Percentiles rank a stretch among this genome's conserved stretches.
Evolutionary conservation across 768 basidiomycete genomes (phyloP).

Genomic region (Astraeus odoratus): DNA sequence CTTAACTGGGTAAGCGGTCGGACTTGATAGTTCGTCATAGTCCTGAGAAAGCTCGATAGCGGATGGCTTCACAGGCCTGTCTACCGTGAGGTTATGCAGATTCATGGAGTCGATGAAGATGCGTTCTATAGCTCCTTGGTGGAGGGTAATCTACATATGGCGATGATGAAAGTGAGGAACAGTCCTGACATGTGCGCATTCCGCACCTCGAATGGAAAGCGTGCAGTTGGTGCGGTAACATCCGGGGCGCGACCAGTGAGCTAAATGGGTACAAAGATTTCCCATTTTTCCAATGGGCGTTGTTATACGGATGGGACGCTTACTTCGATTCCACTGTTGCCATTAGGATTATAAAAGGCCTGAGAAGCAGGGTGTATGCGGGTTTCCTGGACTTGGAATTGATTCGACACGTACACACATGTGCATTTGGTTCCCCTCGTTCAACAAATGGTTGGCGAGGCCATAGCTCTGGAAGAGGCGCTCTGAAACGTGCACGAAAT

Average conservation of each 20-base stretch:
- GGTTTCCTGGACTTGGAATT: neutral
- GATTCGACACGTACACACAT: constrained; percentile 43
- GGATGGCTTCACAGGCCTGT: constrained; percentile 28
- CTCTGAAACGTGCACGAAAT: neutral
- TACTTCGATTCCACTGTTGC: constrained; percentile 57
- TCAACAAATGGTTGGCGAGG: constrained; percentile 55
- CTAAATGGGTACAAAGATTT: constrained; percentile 27
- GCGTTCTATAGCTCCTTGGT: constrained; percentile 37
- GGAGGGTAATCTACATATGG: constrained; percentile 25
- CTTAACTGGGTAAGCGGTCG: constrained; percentile 27
- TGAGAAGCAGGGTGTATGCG: constrained; percentile 16
- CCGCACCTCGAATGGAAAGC: constrained; percentile 64
- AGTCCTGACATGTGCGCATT: neutral
- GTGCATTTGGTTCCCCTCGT: constrained; percentile 63
- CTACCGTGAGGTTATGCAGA: constrained; percentile 24
- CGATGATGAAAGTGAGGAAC: neutral
- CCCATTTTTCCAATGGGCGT: neutral
- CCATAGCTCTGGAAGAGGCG: constrained; percentile 57
- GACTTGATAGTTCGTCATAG: constrained; percentile 28
- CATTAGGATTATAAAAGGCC: constrained; percentile 71
- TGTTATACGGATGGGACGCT: too few relatives aligned
- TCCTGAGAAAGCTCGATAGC: constrained; percentile 30
- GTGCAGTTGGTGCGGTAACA: constrained; percentile 53
- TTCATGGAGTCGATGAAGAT: constrained; percentile 37
- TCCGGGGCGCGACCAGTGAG: constrained; percentile 57